Base-by-base conservation (phyloP, 768 basidiomycete genomes). In the Hysterangium stoloniferum region DNA sequence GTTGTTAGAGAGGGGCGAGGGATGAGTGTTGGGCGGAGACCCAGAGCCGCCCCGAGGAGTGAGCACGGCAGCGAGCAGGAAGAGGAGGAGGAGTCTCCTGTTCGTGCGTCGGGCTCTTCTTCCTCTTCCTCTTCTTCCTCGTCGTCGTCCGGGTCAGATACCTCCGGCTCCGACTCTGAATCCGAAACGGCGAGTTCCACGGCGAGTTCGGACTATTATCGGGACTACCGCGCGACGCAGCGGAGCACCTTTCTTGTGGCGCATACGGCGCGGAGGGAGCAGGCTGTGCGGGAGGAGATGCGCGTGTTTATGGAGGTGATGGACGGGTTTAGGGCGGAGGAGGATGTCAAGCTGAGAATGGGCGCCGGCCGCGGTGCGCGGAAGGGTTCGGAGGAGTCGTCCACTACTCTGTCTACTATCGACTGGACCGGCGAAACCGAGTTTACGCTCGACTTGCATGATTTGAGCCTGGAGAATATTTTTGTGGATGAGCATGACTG, bases 381-480 rank as follows among this genome's bases (percentile, higher is more conserved):
- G 47, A 58, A 7, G 55, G 67, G 62, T 17, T 64, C 58, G 8
- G 59, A 61, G 19, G 60, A 59, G n/a, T n/a, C n/a, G n/a, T n/a
- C n/a, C n/a, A n/a, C n/a, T n/a, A n/a, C n/a, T n/a, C n/a, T n/a
- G n/a, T n/a, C n/a, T n/a, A n/a, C n/a, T n/a, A n/a, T n/a, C n/a
- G 59, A 50, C 4, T 55, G 55, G 0, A 61, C 59, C 27, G 64
- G 59, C 24, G 64, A 62, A 53, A 62, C 86, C 62, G 77, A 80
- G 59, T 90, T 92, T 61, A 79, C 82, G 2, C 64, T 93, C 45
- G 89, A 93, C 59, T 84, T 84, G 59, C 91, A 92, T 56, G 91
- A 93, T 61, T 64, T 93, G 40, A 91, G 86, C 58, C 62, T 88
- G 60, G 86, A 88, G 65, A 92, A 91, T 60, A 68, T 91, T 7